Base-by-base conservation (phyloP, 352 stramenopile species). In the Phytopythium sindhum region DNA sequence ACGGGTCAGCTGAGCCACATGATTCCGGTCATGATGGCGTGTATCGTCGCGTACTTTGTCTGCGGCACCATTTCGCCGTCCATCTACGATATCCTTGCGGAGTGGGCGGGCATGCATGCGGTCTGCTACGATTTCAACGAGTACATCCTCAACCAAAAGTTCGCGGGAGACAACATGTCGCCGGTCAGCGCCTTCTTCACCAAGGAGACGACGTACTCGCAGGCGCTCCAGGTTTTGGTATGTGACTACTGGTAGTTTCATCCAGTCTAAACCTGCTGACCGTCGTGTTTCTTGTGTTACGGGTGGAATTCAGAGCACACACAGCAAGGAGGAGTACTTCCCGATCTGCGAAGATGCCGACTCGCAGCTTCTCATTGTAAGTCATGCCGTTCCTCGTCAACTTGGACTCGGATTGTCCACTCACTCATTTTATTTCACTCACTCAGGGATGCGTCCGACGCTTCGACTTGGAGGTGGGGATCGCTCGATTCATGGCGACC, bases 81-180 rank as follows among this genome's bases (percentile, higher is more conserved):
- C 11, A 93, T 96, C 39, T 96, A 96, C 70, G 87, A 96, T 45
- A 88, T 93, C 26, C 61, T 96, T 26, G 79, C 86, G 1, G 85
- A 89, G 48, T 89, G 88, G 77, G 82, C 81, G 0, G 81, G 80
- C 0, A 73, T 96, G n/a, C 80, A 91, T 57, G 85, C 84, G 2
- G 82, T 93, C 24, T 94, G 84, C 72, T 91, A 90, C 66, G 84
- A 94, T 64, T 82, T 91, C 42, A 90, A 89, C 48, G 84, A 91
- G 55, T 77, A 88, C 39, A 67, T 93, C n/a, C 70, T 92, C 61
- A 89, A 71, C 51, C 75, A 90, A 14, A 86, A 86, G 58, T 67
- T 70, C 47, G 81, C 84, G 0, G 78, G 87, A 24, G 74, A 87
- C 61, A 77, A 91, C 62, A 91, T 95, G 84, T 76, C 60, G 28